Conservation (phyloP, 495 filamentous ascomycete species). For the Penicillium soppii region DNA sequence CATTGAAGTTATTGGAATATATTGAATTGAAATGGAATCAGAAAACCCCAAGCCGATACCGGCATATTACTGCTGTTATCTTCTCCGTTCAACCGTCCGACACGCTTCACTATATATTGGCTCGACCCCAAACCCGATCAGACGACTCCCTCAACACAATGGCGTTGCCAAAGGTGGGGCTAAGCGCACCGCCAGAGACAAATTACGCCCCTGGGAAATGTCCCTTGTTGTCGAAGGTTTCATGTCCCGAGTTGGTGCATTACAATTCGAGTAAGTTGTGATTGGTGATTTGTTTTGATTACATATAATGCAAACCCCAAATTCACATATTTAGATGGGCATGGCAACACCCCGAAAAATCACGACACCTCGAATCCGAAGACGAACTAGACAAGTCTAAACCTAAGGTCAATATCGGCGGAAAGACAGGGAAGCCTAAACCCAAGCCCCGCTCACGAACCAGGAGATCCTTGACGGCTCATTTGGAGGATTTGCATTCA, state of each 20-base stretch:
- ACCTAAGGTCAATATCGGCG: slow-evolving; percentile 4
- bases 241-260: slow-evolving; percentile 75
- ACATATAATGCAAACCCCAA: not conserved
- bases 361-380: slow-evolving; percentile 62
- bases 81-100: slow-evolving; percentile 76
- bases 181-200: slow-evolving; percentile 61
- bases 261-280: slow-evolving; percentile 88
- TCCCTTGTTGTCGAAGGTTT: slow-evolving; percentile 84
- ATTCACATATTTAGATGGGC: slow-evolving; percentile 68
- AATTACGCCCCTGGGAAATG: slow-evolving; percentile 92
- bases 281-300: slow-evolving; percentile 1
- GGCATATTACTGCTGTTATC: slow-evolving; percentile 78
- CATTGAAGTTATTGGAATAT: too few relatives aligned
- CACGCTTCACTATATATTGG: slow-evolving; percentile 76
- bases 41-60: slow-evolving; percentile 54
- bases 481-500: slow-evolving; percentile 73
- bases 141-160: slow-evolving; percentile 89
- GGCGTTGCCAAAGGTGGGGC: slow-evolving; percentile 78
- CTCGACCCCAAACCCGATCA: slow-evolving; percentile 80
- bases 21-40: too few relatives aligned
- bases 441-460: slow-evolving; percentile 45
- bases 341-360: slow-evolving; percentile 77
- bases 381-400: slow-evolving; percentile 45
- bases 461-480: slow-evolving; percentile 55
- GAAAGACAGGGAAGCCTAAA: slow-evolving; percentile 22